These are phyloP conservation scores for Escallonia herrerae DNA, from an alignment of 129 eudicot species.

Conservation along the genomic window DNA sequence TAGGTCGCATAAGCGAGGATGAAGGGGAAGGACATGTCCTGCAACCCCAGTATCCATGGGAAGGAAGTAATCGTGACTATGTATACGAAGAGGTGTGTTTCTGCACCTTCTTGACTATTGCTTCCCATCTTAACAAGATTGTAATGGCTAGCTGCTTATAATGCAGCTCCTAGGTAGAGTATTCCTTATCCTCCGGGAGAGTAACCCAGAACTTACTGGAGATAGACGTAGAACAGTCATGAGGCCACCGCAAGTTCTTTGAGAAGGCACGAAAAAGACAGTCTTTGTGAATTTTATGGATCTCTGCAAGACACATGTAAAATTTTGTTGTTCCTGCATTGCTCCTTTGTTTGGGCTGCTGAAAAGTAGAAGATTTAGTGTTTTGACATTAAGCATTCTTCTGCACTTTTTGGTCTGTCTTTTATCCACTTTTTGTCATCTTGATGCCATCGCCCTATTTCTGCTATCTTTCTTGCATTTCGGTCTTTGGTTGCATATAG, in stretches of 20 bases:
- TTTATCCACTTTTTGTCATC: no score
- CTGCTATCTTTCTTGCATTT: no score
- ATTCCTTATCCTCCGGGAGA: conserved; percentile 64
- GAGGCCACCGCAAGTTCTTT: conserved; percentile 85
- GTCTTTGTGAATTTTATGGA: conserved; percentile 85
- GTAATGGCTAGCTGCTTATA: background rate
- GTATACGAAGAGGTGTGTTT: conserved; percentile 41
- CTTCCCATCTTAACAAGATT: background rate
- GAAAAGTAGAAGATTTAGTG: no score
- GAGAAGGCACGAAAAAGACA: conserved; percentile 79
- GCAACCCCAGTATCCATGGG: conserved; percentile 40
- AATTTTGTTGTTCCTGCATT: no score
- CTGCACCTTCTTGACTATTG: background rate
- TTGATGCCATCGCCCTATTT: background rate
- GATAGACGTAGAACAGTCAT: conserved; percentile 70
- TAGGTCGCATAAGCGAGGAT: conserved; percentile 31
- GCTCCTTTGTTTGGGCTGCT: no score
- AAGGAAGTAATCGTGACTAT: conserved; percentile 52
- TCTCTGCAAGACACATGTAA: conserved; percentile 58
- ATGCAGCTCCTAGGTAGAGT: conserved; percentile 70
- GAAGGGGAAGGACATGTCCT: conserved; percentile 28
- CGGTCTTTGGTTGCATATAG: no score
- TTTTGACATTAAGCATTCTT: no score
- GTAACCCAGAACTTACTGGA: conserved; percentile 79
- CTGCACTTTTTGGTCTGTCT: background rate